phyloP scores from a whole-genome alignment of 2,329 filamentous ascomycete genomes.

The Penicillium sp. region DNA sequence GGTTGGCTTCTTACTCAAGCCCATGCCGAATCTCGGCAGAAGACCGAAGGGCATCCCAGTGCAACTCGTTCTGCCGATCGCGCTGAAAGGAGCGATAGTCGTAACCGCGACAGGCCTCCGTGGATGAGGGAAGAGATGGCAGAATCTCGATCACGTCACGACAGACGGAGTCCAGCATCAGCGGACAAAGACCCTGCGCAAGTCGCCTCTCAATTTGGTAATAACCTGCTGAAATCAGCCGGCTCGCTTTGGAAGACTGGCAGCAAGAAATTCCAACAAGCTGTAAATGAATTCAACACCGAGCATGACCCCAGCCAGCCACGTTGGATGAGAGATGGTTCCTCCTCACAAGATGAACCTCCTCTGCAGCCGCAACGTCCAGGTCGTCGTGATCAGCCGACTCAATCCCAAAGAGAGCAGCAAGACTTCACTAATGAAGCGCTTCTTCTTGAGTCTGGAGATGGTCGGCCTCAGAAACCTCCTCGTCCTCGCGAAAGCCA shows the following conservation, averaged over 20 bases:
- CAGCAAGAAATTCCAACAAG: conserved; percentile 89
- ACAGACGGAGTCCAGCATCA: conserved; percentile 42
- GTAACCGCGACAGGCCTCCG: conserved; percentile 48
- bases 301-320: conserved; percentile 78
- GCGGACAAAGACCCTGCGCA: conserved; percentile 74
- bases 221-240: conserved; percentile 84
- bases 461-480: conserved; percentile 30
- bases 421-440: conserved; percentile 60
- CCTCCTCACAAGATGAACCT: conserved; percentile 27
- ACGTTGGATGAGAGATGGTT: conserved; percentile 88
- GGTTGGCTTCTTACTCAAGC: conserved; percentile 89
- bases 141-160: conserved; percentile 26
- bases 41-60: conserved; percentile 47
- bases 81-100: conserved; percentile 29
- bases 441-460: conserved; percentile 36
- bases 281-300: conserved; percentile 77
- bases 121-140: conserved; percentile 61
- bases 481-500: conserved; percentile 27
- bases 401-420: conserved; percentile 20
- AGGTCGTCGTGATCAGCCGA: conserved; percentile 24
- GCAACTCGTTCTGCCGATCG: conserved; percentile 19
- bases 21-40: conserved; percentile 77
- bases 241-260: conserved; percentile 94
- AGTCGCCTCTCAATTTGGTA: conserved; percentile 78
- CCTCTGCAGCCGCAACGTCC: conserved; percentile 16